Base-by-base conservation (phyloP, 352 stramenopile species). In the Phytophthora brassicae region DNA sequence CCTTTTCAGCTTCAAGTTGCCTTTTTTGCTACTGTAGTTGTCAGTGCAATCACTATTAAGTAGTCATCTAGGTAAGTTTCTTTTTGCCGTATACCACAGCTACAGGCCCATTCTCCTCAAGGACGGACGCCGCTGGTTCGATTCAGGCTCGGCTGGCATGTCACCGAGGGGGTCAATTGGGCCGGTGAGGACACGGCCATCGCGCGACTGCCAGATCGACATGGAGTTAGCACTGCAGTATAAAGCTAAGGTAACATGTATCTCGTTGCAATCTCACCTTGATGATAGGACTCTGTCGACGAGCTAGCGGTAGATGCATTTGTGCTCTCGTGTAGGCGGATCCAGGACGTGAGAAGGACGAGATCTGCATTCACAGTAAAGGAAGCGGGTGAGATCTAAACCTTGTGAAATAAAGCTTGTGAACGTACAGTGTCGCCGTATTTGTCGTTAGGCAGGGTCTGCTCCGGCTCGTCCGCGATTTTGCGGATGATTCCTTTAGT, bases 301-400 rank as follows among this genome's bases (percentile, higher is more conserved):
- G 82, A 26, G 50, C 68, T 0, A 77, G 66, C 1, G 78, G 75
- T 0, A 77, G 78, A 23, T 88, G 72, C 54, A 86, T 75, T 42
- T 91, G 80, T 8, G 79, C 81, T 39, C 80, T 60, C 20, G 69
- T 77, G 60, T 93, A 93, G 16, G 84, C 81, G 1, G 84, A 93
- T 13, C 81, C 84, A 11, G 84, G 84, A 8, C 84, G 76, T 4
- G 84, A 93, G 43, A 91, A 89, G 11, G 77, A 79, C 9, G 81
- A 87, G 54, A 93, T 83, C 84, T 93, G 56, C 1, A 14, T 38
- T 5, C 19, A 39, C 48, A 17, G 8, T 31, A 31, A 31, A 19
- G 19, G 2, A 36, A 17, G 20, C 28, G 14, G 33, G 28, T 45
- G 19, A 26, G 39, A 13, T 31, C 23, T 19, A 23, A n/a, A 22